These are phyloP conservation scores for Claviceps monticola DNA, from an alignment of 2,329 filamentous ascomycete species.

Conservation along the genomic window DNA sequence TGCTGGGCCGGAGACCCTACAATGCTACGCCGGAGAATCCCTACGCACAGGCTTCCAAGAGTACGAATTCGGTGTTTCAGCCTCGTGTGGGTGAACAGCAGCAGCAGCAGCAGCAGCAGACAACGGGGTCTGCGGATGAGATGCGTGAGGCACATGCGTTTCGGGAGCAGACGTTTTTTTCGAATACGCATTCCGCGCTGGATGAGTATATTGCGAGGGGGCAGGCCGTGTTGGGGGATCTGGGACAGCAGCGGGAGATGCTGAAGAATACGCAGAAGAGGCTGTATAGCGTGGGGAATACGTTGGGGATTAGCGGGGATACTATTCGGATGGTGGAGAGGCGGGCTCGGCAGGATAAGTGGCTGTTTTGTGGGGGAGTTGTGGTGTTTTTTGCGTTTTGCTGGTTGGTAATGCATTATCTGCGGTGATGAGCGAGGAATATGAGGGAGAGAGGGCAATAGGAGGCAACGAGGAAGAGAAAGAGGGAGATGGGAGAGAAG, in stretches of 20 bases:
- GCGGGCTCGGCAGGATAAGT: slow-evolving; percentile 87
- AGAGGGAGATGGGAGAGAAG: not conserved
- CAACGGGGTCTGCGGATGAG: slow-evolving; percentile 42
- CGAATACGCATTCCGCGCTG: slow-evolving; percentile 66
- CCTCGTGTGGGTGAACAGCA: slow-evolving; percentile 19
- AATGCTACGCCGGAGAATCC: slow-evolving; percentile 80
- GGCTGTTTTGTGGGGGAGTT: slow-evolving; percentile 87
- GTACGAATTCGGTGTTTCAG: slow-evolving; percentile 21
- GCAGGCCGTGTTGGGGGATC: slow-evolving; percentile 75
- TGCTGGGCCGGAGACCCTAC: slow-evolving; percentile 75
- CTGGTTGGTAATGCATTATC: slow-evolving; percentile 75
- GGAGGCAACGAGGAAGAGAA: not conserved
- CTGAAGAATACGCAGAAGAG: slow-evolving; percentile 86
- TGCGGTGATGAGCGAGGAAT: slow-evolving; percentile 34
- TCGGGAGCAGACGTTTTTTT: slow-evolving; percentile 79
- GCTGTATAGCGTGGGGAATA: slow-evolving; percentile 87
- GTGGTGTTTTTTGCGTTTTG: slow-evolving; percentile 82
- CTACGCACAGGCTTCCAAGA: slow-evolving; percentile 47
- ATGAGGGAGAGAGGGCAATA: not conserved
- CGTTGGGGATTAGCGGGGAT: slow-evolving; percentile 82
- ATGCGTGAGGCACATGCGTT: slow-evolving; percentile 70
- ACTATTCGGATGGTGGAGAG: slow-evolving; percentile 96
- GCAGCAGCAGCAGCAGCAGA: slow-evolving; percentile 26
- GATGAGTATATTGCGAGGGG: slow-evolving; percentile 92
- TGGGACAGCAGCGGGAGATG: slow-evolving; percentile 84